Evolutionary conservation across 441 rosid species (phyloP).

Genomic region (Erysimum pusillum): DNA sequence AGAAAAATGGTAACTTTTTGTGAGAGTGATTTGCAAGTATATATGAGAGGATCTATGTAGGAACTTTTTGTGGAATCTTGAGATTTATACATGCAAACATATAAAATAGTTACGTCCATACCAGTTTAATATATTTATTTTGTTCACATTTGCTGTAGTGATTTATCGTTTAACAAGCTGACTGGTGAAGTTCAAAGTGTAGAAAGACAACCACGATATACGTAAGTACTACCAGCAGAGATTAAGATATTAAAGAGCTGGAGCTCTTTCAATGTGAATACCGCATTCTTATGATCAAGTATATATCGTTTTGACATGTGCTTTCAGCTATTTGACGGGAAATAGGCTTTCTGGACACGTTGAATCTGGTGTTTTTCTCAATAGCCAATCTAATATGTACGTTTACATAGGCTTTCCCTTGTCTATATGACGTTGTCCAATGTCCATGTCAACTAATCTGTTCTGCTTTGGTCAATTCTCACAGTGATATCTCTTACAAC

Average conservation of each 20-base stretch:
- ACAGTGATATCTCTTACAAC: slow-evolving; percentile 88
- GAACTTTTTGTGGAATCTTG: too few relatives aligned
- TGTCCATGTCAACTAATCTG: slow-evolving; percentile 16
- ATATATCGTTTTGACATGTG: not conserved
- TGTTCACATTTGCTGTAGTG: slow-evolving; percentile 17
- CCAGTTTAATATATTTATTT: too few relatives aligned
- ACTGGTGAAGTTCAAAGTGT: slow-evolving; percentile 32
- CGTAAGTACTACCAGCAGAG: slow-evolving; percentile 6
- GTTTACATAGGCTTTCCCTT: not conserved
- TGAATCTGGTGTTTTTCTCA: slow-evolving; percentile 49
- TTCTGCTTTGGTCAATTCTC: slow-evolving; percentile 8
- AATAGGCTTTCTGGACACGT: slow-evolving; percentile 69
- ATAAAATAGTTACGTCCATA: not conserved
- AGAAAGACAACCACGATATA: slow-evolving; percentile 4
- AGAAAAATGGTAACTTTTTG: not conserved
- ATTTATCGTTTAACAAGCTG: slow-evolving; percentile 39
- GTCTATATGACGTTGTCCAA: not conserved
- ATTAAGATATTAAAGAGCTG: not conserved
- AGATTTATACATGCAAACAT: too few relatives aligned
- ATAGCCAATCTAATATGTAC: slow-evolving; percentile 27
- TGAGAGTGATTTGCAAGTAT: slow-evolving; percentile 2
- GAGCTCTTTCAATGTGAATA: not conserved
- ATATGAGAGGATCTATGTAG: too few relatives aligned
- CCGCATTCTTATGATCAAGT: not conserved
- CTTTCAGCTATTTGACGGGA: slow-evolving; percentile 65